Percentiles rank a stretch among this genome's conserved stretches.
These are phyloP conservation scores for Alternaria sp. DNA, from an alignment of 2,329 filamentous ascomycete genomes.

Conservation along the genomic window DNA sequence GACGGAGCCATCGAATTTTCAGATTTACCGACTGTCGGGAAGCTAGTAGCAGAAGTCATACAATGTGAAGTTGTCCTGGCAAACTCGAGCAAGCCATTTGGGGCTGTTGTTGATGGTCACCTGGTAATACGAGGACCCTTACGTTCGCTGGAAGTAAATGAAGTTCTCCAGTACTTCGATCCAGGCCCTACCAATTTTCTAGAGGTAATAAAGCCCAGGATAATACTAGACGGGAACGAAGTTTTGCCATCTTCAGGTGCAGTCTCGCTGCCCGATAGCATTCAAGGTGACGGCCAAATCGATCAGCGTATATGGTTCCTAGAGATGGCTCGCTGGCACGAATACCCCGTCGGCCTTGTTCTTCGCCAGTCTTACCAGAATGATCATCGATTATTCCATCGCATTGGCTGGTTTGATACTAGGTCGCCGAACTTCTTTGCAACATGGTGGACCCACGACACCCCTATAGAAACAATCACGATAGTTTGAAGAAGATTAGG, in stretches of 20 bases:
- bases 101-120: not conserved
- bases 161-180: not conserved
- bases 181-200: not conserved
- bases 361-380: not conserved
- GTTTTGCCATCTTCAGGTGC: not conserved
- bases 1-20: not conserved
- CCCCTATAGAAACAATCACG: not conserved
- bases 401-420: not conserved
- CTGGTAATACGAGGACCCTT: not conserved
- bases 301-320: not conserved
- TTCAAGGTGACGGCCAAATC: not conserved
- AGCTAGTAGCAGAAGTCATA: not conserved
- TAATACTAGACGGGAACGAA: not conserved
- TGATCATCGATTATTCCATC: not conserved
- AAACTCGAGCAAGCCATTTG: not conserved
- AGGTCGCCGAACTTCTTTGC: not conserved
- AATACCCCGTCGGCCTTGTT: not conserved
- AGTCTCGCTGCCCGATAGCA: no score
- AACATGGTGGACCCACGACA: not conserved
- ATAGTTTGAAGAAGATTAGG: not conserved
- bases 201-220: not conserved
- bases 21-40: no score
- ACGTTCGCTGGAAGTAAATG: not conserved
- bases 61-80: not conserved
- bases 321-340: not conserved